Evolutionary conservation across 805 yeast genomes (phyloP), one percentile per base, ranked within the genome.

Genomic region (Candida oleophila): DNA sequence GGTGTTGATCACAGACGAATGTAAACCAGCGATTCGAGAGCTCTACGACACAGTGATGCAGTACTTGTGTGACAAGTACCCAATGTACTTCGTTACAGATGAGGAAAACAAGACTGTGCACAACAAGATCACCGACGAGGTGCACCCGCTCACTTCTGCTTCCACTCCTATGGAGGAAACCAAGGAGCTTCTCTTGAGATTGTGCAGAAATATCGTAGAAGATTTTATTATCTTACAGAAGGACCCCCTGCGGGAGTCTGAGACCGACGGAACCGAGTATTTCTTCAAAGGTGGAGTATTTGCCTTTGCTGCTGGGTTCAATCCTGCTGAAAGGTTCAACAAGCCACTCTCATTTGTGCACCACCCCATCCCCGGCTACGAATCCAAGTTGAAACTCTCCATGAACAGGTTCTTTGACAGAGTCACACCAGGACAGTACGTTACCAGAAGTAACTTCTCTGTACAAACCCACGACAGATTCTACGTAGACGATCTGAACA

Each of bases 231-330:
- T 71, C 12, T 55, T 71, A 39, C 46, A 66, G 47, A 68, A 68
- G 43, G 76, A 70, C 41, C 66, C 68, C 0, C 21, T 58, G 3
- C 49, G 59, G 25, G 54, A 51, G 20, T 43, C 62, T 34, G 68
- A 64, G 41, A 51, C 54, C 4, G 60, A 64, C 38, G 72, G 71
- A 0, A 53, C 60, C 2, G 77, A 72, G 52, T 71, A 71, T 51
- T 66, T 52, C 49, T 71, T 70, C 64, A 72, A 71, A 49, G 76
- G 66, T 1, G 76, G 76, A 0, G 59, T 72, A 1, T 72, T 71
- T 59, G 76, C 72, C 4, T 72, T 72, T 59, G 75, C 77, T 1
- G 74, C 74, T 19, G 77, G 77, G 0, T 72, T 72, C 45, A 61
- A 69, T 44, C 77, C 77, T 1, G 30, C 25, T 11, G 69, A 67